Percentiles rank a stretch among this genome's conserved stretches.
These are phyloP conservation scores for Globisporangium heterothallicum DNA, from an alignment of 352 stramenopile genomes.

Conservation along the genomic window DNA sequence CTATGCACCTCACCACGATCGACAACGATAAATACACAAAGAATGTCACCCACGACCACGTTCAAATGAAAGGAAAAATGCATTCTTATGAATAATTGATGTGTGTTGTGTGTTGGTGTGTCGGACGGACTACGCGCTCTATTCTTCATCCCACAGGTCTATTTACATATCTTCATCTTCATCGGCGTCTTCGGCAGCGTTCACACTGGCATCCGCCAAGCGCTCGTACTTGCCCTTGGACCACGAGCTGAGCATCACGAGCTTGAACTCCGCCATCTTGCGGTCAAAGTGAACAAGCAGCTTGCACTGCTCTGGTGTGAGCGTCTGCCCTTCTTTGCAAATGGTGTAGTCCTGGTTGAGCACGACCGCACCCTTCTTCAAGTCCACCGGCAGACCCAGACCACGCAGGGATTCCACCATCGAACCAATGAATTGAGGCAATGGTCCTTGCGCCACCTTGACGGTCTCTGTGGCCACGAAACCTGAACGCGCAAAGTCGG, in stretches of 20 bases:
- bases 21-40: too few species aligned
- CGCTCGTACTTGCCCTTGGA: conserved; percentile 73
- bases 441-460: conserved; percentile 78
- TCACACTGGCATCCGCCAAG: conserved; percentile 38
- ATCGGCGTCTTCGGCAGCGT: conserved; percentile 27
- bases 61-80: conserved; percentile 9
- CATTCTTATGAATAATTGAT: conserved; percentile 18
- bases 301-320: conserved; percentile 95
- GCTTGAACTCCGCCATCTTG: conserved; percentile 86
- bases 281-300: conserved; percentile 90
- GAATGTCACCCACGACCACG: too few species aligned
- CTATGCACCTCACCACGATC: too few species aligned
- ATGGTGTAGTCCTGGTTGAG: conserved; percentile 91
- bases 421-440: conserved; percentile 92
- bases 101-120: background rate
- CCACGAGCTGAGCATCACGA: conserved; percentile 75
- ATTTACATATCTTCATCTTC: conserved; percentile 28
- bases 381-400: conserved; percentile 93
- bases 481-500: conserved; percentile 93
- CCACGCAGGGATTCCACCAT: conserved; percentile 96
- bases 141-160: conserved; percentile 5
- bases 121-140: background rate
- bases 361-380: conserved; percentile 94
- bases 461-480: conserved; percentile 90
- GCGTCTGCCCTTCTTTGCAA: conserved; percentile 91